Percentiles rank a stretch among this genome's conserved stretches.
phyloP scores from a whole-genome alignment of 306 rosid species.

The Astragalus membranaceus region DNA sequence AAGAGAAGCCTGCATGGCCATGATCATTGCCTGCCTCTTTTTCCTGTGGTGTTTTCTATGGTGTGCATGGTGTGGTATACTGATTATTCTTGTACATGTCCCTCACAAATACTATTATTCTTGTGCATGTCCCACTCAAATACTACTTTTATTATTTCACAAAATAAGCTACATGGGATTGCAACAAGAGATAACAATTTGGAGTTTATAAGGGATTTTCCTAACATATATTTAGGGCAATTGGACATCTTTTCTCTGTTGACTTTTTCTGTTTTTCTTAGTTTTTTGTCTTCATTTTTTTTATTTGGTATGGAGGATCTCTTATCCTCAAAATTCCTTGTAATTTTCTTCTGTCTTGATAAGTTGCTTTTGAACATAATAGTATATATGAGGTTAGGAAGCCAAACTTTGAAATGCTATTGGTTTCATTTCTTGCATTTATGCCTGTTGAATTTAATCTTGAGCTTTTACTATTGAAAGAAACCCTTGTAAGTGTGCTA shows the following conservation, averaged over 20 bases:
- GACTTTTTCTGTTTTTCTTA: no score
- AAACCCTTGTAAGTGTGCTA: no score
- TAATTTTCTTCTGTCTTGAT: neutral
- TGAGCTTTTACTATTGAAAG: no score
- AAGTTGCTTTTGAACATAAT: neutral
- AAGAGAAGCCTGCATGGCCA: neutral
- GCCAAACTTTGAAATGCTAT: neutral
- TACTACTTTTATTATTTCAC: neutral
- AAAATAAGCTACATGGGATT: conserved; percentile 30
- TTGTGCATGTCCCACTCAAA: conserved; percentile 29
- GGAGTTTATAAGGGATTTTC: neutral
- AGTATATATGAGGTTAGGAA: neutral
- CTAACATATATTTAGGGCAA: neutral
- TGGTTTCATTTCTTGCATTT: neutral
- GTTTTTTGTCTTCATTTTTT: neutral
- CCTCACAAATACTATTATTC: conserved; percentile 23
- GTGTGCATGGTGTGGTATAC: neutral
- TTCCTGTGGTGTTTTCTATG: neutral
- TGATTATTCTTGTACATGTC: neutral
- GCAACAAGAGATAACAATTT: neutral
- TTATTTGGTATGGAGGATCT: neutral
- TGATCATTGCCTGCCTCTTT: neutral
- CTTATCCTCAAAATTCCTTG: neutral
- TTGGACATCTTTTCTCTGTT: no score
- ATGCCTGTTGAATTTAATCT: neutral